These are phyloP conservation scores for Trichophyton schoenleinii DNA, from an alignment of 2,329 filamentous ascomycete genomes.

Conservation along the genomic window DNA sequence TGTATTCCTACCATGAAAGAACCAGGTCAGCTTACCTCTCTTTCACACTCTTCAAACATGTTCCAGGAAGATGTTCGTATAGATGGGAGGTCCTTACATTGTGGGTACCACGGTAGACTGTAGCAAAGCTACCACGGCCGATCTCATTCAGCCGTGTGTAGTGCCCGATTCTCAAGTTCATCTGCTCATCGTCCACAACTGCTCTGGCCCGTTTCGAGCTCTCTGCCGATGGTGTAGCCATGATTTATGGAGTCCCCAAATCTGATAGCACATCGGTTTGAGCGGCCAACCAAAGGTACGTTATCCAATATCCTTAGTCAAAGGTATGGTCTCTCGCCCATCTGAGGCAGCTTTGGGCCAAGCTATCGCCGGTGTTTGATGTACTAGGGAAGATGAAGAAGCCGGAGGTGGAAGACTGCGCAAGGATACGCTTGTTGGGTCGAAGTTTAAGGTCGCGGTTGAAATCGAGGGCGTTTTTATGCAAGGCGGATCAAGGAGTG, in stretches of 20 bases:
- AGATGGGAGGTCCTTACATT: conserved; percentile 48
- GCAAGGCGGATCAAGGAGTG: neutral
- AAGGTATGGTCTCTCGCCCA: neutral
- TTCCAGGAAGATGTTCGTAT: neutral
- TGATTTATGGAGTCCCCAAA: conserved; percentile 8
- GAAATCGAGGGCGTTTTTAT: neutral
- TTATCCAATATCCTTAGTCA: neutral
- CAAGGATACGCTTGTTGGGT: neutral
- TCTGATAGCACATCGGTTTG: conserved; percentile 1
- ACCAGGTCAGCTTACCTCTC: conserved; percentile 6
- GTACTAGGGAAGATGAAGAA: neutral
- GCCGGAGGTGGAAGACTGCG: neutral
- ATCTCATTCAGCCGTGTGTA: conserved; percentile 81
- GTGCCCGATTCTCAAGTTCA: conserved; percentile 49
- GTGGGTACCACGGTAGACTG: conserved; percentile 78
- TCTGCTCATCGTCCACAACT: conserved; percentile 18
- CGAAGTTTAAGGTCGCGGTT: neutral
- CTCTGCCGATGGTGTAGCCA: conserved; percentile 25
- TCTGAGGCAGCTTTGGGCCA: neutral
- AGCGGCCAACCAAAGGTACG: neutral
- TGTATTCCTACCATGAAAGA: conserved; percentile 37
- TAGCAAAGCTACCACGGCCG: conserved; percentile 93
- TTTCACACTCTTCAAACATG: neutral
- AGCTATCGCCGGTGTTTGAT: neutral
- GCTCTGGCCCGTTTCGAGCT: conserved; percentile 25